A percentile compares a stretch with the other conserved stretches of the same genome.
phyloP scores from a whole-genome alignment of 2,329 filamentous ascomycete species.

The Hymenoscyphus fructigenus region DNA sequence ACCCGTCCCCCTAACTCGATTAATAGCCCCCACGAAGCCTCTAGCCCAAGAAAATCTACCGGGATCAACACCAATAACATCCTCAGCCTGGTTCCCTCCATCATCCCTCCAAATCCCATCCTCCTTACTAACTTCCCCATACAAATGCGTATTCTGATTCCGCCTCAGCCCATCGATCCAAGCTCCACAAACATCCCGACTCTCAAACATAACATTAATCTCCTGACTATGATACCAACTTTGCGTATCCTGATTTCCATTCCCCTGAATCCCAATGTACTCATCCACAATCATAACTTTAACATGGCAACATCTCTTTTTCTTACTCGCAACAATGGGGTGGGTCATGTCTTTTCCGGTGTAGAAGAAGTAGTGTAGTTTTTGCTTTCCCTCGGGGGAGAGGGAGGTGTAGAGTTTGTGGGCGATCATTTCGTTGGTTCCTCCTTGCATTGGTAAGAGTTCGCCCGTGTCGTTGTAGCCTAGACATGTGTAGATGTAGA shows the following conservation, averaged over 20 bases:
- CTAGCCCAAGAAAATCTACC: slow-evolving; percentile 58
- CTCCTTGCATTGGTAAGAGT: slow-evolving; percentile 72
- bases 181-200: slow-evolving; percentile 53
- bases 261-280: slow-evolving; percentile 68
- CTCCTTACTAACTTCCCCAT: slow-evolving; percentile 50
- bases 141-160: slow-evolving; percentile 66
- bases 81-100: slow-evolving; percentile 47
- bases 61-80: slow-evolving; percentile 51
- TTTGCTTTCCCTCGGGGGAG: slow-evolving; percentile 45
- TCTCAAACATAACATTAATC: slow-evolving; percentile 74
- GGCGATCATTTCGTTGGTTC: slow-evolving; percentile 71
- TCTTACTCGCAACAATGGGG: slow-evolving; percentile 65
- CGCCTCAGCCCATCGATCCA: slow-evolving; percentile 62
- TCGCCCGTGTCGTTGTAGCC: slow-evolving; percentile 81
- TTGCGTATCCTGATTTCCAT: slow-evolving; percentile 79
- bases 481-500: slow-evolving; percentile 71
- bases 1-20: slow-evolving; percentile 55
- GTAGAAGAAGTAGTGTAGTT: slow-evolving; percentile 67
- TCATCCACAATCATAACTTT: slow-evolving; percentile 76
- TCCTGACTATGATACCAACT: slow-evolving; percentile 78
- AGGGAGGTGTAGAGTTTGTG: slow-evolving; percentile 58
- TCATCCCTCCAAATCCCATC: slow-evolving; percentile 64
- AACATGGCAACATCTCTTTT: slow-evolving; percentile 69
- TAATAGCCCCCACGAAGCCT: slow-evolving; percentile 56
- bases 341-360: slow-evolving; percentile 69